Conservation (phyloP, 192 early-diverging fungal genomes). For the Entrophospora sp. region DNA sequence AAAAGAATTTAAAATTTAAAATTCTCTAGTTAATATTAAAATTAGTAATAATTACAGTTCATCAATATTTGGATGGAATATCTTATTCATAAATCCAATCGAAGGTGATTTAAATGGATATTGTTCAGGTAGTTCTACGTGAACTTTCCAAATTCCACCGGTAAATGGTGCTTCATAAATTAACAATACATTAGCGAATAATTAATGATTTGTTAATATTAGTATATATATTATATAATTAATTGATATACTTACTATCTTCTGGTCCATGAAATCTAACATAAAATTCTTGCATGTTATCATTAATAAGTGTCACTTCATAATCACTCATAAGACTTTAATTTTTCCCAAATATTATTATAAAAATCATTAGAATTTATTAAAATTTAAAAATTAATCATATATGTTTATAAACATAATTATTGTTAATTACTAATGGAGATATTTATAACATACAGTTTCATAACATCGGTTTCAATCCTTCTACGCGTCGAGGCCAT, state of each 20-base stretch:
- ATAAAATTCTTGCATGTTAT: slow-evolving; percentile 99
- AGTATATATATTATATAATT: too few relatives aligned
- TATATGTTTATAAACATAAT: too few relatives aligned
- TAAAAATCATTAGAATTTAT: too few relatives aligned
- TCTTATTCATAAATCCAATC: slow-evolving; percentile 99
- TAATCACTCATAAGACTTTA: slow-evolving; percentile 99
- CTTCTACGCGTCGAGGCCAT: slow-evolving; percentile 89
- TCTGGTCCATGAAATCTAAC: slow-evolving; percentile 87
- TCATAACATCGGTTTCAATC: slow-evolving; percentile 99
- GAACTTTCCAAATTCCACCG: slow-evolving; percentile 94
- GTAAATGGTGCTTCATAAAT: slow-evolving; percentile 74
- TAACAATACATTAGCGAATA: background rate
- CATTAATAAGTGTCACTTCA: slow-evolving; percentile 96
- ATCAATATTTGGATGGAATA: slow-evolving; percentile 99
- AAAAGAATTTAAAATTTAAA: background rate
- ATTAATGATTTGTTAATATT: too few relatives aligned
- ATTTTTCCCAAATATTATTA: too few relatives aligned
- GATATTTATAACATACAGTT: slow-evolving; percentile 88
- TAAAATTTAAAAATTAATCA: too few relatives aligned
- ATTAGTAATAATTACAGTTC: slow-evolving; percentile 60
- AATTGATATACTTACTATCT: slow-evolving; percentile 63
- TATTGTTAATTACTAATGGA: background rate
- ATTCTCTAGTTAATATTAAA: background rate
- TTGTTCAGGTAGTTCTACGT: slow-evolving; percentile 97
- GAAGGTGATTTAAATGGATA: slow-evolving; percentile 99